Evolutionary conservation across 1,139 yeast species (phyloP), one percentile per base, ranked within the genome.

Genomic region (Taphrina communis): DNA sequence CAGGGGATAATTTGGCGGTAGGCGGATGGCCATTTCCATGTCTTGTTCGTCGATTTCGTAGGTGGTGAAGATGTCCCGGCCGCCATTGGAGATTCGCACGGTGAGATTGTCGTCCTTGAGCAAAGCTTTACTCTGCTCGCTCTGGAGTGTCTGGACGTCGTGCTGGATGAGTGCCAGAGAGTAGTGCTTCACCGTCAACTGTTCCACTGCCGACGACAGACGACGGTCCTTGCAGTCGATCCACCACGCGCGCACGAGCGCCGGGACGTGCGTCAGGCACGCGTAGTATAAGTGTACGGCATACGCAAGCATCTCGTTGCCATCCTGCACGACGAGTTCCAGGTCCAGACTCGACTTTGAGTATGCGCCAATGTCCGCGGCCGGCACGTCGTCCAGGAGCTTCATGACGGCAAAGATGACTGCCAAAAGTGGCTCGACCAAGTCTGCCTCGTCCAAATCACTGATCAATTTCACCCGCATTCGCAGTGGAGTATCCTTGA

Each of bases 41-140:
- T 86, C 86, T 75, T 91, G 96, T 69, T 92, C 97, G 76, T 95
- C 99, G 69, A 94, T 89, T 59, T 87, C 82, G 76, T 90, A 90
- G 1, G 83, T 81, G 0, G 94, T 88, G 72, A 84, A 86, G 72
- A 94, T 85, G 76, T 92, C 97, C 72, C 87, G 85, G 9, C 86
- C 81, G 7, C 82, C 81, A 66, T 80, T 82, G 75, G 88, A 88
- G 36, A 90, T 82, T 76, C 85, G 88, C 69, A 91, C 84, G 6
- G 82, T 81, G 74, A 88, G 79, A 57, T 87, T 86, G 58, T 86
- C 87, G 73, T 87, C 57, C 41, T 70, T 72, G 12, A 72, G 75
- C 66, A 67, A 39, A 17, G 61, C 14, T 77, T 79, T 42, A 44
- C 70, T 71, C 46, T 76, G 71, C 53, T 72, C 75, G 1, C 76